Evolutionary conservation across 331 rosid genomes (phyloP).

Genomic region (Malus hybrid): DNA sequence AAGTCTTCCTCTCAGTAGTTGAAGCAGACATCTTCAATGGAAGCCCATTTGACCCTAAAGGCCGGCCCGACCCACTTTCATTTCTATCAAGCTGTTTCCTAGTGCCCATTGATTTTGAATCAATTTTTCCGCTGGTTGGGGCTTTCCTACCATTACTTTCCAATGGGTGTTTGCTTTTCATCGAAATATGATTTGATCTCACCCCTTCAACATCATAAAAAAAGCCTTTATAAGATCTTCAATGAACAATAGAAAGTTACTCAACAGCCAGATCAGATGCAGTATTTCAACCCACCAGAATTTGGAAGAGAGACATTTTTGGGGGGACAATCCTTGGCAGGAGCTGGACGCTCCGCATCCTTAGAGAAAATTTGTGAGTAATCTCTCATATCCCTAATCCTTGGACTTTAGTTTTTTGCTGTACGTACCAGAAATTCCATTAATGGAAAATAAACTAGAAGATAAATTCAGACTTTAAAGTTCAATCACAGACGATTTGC

Average conservation of each 20-base stretch:
- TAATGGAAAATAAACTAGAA: neutral
- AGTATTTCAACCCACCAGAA: constrained; percentile 42
- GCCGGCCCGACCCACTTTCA: constrained; percentile 62
- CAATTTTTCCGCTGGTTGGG: constrained; percentile 27
- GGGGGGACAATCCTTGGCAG: constrained; percentile 40
- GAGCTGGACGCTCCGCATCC: constrained; percentile 61
- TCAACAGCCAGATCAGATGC: constrained; percentile 11
- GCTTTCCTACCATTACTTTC: constrained; percentile 44
- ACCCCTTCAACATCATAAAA: constrained; percentile 54
- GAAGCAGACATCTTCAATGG: constrained; percentile 36
- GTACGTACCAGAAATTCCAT: constrained; percentile 21
- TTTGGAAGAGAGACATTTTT: constrained; percentile 23
- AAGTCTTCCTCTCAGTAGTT: constrained; percentile 34
- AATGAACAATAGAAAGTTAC: constrained; percentile 29
- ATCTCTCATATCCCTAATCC: constrained; percentile 75
- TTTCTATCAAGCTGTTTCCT: constrained; percentile 54
- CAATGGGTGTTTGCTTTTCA: constrained; percentile 52
- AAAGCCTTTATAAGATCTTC: constrained; percentile 50
- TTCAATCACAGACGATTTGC: constrained; percentile 8
- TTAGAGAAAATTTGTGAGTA: constrained; percentile 65
- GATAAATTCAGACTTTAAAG: neutral
- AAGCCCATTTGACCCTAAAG: constrained; percentile 38
- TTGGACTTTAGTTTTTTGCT: constrained; percentile 51
- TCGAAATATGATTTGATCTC: constrained; percentile 36
- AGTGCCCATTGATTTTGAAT: constrained; percentile 28